Conservation (phyloP, 495 filamentous ascomycete genomes). For the Aspergillus mulundensis region DNA sequence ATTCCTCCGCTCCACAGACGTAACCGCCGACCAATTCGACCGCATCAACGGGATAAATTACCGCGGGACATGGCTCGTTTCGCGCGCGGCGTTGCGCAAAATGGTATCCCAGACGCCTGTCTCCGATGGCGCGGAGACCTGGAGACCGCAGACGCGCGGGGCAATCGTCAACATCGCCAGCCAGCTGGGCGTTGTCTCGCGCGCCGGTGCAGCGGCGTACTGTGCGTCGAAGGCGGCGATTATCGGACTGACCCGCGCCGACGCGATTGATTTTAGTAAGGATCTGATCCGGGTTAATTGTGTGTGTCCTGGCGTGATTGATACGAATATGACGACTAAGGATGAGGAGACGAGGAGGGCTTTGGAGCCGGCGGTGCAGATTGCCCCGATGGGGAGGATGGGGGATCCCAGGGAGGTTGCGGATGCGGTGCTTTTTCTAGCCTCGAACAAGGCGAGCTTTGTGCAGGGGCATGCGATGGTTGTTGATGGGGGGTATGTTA, state of each 20-base stretch:
- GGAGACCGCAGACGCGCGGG: constrained; percentile 31
- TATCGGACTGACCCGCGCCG: constrained; percentile 42
- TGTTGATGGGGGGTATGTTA: constrained; percentile 52
- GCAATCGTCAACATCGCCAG: constrained; percentile 52
- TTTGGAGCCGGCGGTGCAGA: constrained; percentile 35
- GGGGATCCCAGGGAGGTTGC: constrained; percentile 48
- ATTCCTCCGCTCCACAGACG: constrained; percentile 34
- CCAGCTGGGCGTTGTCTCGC: constrained; percentile 49
- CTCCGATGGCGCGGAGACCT: constrained; percentile 1
- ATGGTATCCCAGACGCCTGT: constrained; percentile 49
- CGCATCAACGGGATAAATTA: constrained; percentile 51
- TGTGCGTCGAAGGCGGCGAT: constrained; percentile 46
- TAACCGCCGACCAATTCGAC: constrained; percentile 38
- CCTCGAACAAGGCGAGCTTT: constrained; percentile 45
- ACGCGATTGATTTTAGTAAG: constrained; percentile 50
- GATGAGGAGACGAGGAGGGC: constrained; percentile 27
- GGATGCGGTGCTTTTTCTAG: constrained; percentile 47
- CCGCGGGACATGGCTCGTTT: constrained; percentile 48
- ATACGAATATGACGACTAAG: constrained; percentile 25
- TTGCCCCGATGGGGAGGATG: constrained; percentile 49
- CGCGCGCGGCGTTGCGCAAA: constrained; percentile 41
- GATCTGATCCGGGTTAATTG: constrained; percentile 50
- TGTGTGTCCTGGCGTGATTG: constrained; percentile 50
- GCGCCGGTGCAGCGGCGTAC: constrained; percentile 42
- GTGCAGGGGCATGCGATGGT: constrained; percentile 49